Evolutionary conservation across 179 eudicot species (phyloP).

Genomic region (Camellia oleifera): DNA sequence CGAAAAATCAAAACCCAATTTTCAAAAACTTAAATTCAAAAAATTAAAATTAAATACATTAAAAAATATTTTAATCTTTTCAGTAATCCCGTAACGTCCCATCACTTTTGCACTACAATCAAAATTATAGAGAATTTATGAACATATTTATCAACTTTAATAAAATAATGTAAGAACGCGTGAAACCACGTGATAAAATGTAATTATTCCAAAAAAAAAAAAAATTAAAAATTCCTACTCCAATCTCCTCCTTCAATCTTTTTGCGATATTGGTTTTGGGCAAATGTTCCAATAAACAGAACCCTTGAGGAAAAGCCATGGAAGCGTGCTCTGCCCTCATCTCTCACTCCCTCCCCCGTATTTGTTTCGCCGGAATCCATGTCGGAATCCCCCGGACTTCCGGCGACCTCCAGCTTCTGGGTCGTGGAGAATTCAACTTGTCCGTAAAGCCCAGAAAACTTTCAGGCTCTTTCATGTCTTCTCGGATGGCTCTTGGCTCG

Average conservation of each 20-base stretch:
- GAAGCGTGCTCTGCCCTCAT: constrained; percentile 7
- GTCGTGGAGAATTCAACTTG: constrained; percentile 19
- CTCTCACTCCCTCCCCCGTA: constrained; percentile 15
- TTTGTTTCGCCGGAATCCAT: constrained; percentile 18
- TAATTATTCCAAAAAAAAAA: neutral
- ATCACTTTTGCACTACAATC: too few species aligned
- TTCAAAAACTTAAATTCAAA: too few species aligned
- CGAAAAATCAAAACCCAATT: too few species aligned
- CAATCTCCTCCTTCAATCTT: neutral
- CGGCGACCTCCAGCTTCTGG: constrained; percentile 23
- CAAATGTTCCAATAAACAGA: constrained; percentile 13
- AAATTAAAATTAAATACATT: too few species aligned
- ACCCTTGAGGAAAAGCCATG: neutral
- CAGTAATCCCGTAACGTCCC: too few species aligned
- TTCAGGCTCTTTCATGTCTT: constrained; percentile 27
- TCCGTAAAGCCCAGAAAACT: constrained; percentile 22
- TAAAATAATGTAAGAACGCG: too few species aligned
- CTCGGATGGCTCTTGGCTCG: constrained; percentile 50
- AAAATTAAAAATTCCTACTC: neutral
- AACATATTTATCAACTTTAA: too few species aligned
- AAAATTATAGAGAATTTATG: too few species aligned
- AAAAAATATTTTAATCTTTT: too few species aligned
- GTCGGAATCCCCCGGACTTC: neutral
- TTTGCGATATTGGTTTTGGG: neutral
- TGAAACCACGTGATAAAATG: too few species aligned